These are phyloP conservation scores for Spiraea crenata DNA, from an alignment of 331 rosid species.

Conservation along the genomic window DNA sequence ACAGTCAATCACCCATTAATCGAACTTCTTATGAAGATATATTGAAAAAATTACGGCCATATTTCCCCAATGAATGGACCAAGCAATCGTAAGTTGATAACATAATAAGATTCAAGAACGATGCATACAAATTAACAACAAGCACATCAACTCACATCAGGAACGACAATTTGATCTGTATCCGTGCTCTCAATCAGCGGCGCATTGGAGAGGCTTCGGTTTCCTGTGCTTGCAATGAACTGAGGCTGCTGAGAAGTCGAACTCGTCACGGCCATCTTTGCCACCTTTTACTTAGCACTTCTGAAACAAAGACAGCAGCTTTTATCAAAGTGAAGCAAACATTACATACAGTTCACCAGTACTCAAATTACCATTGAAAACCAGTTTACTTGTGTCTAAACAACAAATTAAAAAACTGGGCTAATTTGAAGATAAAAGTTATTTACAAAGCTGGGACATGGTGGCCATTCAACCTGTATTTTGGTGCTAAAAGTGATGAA, in stretches of 20 bases:
- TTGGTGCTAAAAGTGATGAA: not conserved
- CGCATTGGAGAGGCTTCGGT: constrained; percentile 52
- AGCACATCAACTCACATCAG: constrained; percentile 61
- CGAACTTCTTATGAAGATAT: not conserved
- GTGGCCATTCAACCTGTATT: not conserved
- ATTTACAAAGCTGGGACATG: not conserved
- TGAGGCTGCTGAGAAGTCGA: constrained; percentile 58
- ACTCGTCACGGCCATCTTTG: constrained; percentile 46
- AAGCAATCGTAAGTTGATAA: not conserved
- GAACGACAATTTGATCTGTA: constrained; percentile 61
- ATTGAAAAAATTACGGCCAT: not conserved
- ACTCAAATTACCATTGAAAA: not conserved
- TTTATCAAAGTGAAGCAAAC: not conserved
- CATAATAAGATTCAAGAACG: constrained; percentile 1
- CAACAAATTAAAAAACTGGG: not conserved
- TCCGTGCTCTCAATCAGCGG: constrained; percentile 66
- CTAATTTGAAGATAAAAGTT: not conserved
- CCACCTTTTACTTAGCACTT: constrained; percentile 19
- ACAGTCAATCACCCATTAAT: not conserved
- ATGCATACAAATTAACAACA: not conserved
- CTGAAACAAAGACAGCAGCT: constrained; percentile 3
- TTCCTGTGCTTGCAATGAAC: constrained; percentile 60
- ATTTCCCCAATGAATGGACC: not conserved
- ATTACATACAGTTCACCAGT: not conserved
- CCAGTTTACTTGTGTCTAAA: not conserved